Evolutionary conservation across 768 basidiomycete genomes (phyloP).

Genomic region (Kwoniella europaea): DNA sequence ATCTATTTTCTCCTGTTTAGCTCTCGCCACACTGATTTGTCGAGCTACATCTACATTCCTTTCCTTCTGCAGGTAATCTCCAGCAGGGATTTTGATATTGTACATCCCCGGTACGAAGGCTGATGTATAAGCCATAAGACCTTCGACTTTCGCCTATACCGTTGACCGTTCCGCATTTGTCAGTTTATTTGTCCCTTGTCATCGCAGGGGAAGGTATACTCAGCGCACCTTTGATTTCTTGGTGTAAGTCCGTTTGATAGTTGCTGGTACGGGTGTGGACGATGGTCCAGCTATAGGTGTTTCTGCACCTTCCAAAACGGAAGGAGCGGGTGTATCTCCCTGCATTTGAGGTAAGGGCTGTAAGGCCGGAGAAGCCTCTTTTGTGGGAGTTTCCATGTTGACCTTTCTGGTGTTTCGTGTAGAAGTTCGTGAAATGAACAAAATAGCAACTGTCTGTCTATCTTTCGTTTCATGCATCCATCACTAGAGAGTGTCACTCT

Average conservation of each 20-base stretch:
- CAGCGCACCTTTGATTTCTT: conserved; percentile 40
- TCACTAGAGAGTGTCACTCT: background rate
- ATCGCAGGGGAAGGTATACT: background rate
- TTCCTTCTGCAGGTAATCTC: conserved; percentile 42
- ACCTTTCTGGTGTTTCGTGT: background rate
- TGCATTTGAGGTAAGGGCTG: conserved; percentile 12
- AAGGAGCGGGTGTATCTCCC: conserved; percentile 15
- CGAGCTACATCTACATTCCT: conserved; percentile 44
- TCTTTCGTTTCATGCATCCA: background rate
- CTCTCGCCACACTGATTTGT: conserved; percentile 39
- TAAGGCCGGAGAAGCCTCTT: conserved; percentile 24
- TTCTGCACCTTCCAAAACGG: conserved; percentile 4
- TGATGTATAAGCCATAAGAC: conserved; percentile 39
- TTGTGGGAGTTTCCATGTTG: conserved; percentile 23
- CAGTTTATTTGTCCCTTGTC: background rate
- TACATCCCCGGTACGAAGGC: conserved; percentile 46
- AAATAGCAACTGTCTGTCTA: background rate
- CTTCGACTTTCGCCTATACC: conserved; percentile 31
- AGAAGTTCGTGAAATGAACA: too few species aligned
- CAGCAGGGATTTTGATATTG: conserved; percentile 52
- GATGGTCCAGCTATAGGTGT: conserved; percentile 35
- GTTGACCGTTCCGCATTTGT: too few species aligned
- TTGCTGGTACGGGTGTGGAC: conserved; percentile 22
- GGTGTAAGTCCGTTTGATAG: conserved; percentile 8
- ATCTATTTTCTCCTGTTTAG: conserved; percentile 29